Evolutionary conservation across 108 stramenopile genomes (phyloP), one percentile per base, ranked within the genome.

Genomic region (Nannochloropsis salina): DNA sequence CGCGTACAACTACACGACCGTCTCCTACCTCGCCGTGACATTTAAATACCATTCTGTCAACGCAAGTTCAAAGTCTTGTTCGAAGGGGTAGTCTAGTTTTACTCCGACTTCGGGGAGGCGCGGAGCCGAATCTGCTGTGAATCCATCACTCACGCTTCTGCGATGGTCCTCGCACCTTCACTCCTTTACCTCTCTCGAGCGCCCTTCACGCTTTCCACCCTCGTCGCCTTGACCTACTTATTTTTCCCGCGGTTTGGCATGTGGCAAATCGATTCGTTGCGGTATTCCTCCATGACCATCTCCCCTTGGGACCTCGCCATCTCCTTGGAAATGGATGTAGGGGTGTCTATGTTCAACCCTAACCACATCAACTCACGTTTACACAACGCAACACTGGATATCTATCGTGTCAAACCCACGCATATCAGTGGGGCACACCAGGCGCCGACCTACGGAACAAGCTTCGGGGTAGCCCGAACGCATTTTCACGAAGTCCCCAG

Each of bases 311-410:
- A 74, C 61, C n/a, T 15, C 20, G 61, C 61, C n/a, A 74, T 74
- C 15, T 74, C 61, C n/a, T n/a, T 74, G n/a, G 61, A 74, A 74
- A 74, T 74, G 61, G 61, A 74, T n/a, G 61, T 74, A n/a, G 61
- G 61, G 61, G 61, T 74, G 20, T 74, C 61, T 74, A n/a, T 74
- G 61, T 74, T 74, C 61, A 74, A 74, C n/a, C 61, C 61, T 74
- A 74, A 74, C 61, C 61, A 74, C n/a, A n/a, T 74, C n/a, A 15
- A 15, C 61, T 15, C 61, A 15, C 61, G 61, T 3, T 74, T 74
- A n/a, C 61, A 74, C 61, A 74, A 74, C n/a, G 61, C 61, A 4
- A 74, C 61, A 15, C 61, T 74, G 61, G 61, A 74, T 74, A 74
- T 74, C 15, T 74, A 74, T 74, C 61, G 61, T 2, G 61, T 74